These are phyloP conservation scores for Medicago lupulina DNA, from an alignment of 306 rosid genomes.

Conservation along the genomic window DNA sequence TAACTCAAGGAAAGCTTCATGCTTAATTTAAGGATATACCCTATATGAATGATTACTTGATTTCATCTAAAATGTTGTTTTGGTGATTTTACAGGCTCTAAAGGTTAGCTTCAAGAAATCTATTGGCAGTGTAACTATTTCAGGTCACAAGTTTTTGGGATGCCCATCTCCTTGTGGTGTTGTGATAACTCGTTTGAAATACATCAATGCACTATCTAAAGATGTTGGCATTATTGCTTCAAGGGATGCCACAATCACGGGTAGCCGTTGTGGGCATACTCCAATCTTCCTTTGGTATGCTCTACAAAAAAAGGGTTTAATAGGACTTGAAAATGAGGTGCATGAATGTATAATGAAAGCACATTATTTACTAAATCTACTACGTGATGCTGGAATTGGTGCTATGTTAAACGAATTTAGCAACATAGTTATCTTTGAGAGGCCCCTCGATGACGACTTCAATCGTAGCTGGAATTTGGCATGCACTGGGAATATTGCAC, in stretches of 20 bases:
- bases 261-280: constrained; percentile 22
- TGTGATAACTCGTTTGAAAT: constrained; percentile 52
- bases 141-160: constrained; percentile 41
- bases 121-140: constrained; percentile 29
- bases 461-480: constrained; percentile 68
- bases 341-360: constrained; percentile 21
- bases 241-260: constrained; percentile 32
- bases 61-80: neutral
- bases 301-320: constrained; percentile 3
- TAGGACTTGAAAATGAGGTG: neutral
- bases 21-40: too few relatives aligned
- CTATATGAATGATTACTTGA: neutral
- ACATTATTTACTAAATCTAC: constrained; percentile 51
- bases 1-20: too few relatives aligned
- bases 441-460: constrained; percentile 62
- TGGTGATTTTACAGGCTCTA: constrained; percentile 26
- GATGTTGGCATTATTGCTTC: constrained; percentile 33
- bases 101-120: constrained; percentile 36
- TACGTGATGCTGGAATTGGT: constrained; percentile 38
- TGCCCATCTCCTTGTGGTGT: constrained; percentile 41
- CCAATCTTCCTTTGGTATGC: constrained; percentile 28
- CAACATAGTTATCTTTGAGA: constrained; percentile 66
- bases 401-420: constrained; percentile 70
- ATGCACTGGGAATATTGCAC: constrained; percentile 65
- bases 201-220: constrained; percentile 54